Evolutionary conservation across 2,329 filamentous ascomycete species (phyloP).

Genomic region (Xylariaceae sp.): DNA sequence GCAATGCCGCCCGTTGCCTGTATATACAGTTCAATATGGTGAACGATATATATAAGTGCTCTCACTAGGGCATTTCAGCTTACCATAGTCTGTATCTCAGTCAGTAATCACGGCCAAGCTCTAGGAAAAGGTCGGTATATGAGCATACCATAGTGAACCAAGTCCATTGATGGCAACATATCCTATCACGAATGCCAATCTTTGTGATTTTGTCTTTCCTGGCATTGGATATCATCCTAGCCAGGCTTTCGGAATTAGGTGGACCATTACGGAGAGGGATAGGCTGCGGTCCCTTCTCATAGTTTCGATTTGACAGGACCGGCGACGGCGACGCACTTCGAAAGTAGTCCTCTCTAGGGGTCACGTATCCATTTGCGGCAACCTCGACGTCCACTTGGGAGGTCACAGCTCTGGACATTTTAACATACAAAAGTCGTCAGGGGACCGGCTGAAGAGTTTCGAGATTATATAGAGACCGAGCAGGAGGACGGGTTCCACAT

Average conservation of each 20-base stretch:
- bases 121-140: background rate
- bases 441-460: constrained; percentile 50
- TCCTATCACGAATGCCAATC: constrained; percentile 52
- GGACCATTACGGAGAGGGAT: constrained; percentile 10
- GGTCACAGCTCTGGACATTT: constrained; percentile 31
- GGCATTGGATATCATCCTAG: constrained; percentile 40
- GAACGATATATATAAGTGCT: background rate
- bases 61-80: constrained; percentile 10
- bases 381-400: constrained; percentile 22
- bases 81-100: constrained; percentile 37
- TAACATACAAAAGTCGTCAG: constrained; percentile 48
- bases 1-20: constrained; percentile 60
- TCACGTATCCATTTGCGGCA: constrained; percentile 34
- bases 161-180: constrained; percentile 67
- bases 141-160: constrained; percentile 67
- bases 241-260: constrained; percentile 33
- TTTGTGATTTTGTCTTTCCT: constrained; percentile 35
- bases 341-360: constrained; percentile 31
- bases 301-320: constrained; percentile 9
- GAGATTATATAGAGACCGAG: constrained; percentile 52
- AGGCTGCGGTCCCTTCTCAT: constrained; percentile 18
- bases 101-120: constrained; percentile 14
- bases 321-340: constrained; percentile 20
- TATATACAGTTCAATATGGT: constrained; percentile 9
- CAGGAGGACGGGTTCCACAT: constrained; percentile 51